These are phyloP conservation scores for Trichoderma cornu-damae DNA, from an alignment of 2,329 filamentous ascomycete species.

Conservation along the genomic window DNA sequence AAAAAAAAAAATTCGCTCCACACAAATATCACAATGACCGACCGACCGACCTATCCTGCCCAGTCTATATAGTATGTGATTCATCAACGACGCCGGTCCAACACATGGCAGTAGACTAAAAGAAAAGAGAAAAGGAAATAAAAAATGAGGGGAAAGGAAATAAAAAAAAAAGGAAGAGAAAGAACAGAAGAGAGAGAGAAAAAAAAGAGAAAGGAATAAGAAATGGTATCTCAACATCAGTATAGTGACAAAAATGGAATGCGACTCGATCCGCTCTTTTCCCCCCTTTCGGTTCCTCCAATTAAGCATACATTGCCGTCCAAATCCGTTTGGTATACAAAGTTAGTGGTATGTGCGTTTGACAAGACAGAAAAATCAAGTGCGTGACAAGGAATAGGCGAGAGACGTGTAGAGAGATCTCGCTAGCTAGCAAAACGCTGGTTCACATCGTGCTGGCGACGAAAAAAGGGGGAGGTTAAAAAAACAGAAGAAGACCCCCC, in stretches of 20 bases:
- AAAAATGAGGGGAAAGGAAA: no score
- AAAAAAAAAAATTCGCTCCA: background rate
- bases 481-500: no score
- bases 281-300: conserved; percentile 4
- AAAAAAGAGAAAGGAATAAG: background rate
- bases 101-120: background rate
- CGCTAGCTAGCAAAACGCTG: conserved; percentile 3
- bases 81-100: conserved; percentile 13
- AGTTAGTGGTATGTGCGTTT: conserved; percentile 5
- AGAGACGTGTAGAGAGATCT: conserved; percentile 7
- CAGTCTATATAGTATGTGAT: conserved; percentile 10
- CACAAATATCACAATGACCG: background rate
- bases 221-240: conserved; percentile 19
- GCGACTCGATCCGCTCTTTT: background rate
- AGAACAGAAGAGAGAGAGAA: no score
- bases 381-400: conserved; percentile 10
- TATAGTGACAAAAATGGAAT: conserved; percentile 16
- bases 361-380: conserved; percentile 12
- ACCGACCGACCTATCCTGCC: conserved; percentile 1
- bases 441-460: background rate
- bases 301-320: conserved; percentile 23
- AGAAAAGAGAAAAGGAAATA: background rate
- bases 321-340: conserved; percentile 9
- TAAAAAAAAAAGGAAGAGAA: conserved; percentile 1
- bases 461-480: no score